Evolutionary conservation across 306 rosid genomes (phyloP), one percentile per base, ranked within the genome.

Genomic region (Rubus idaeus): DNA sequence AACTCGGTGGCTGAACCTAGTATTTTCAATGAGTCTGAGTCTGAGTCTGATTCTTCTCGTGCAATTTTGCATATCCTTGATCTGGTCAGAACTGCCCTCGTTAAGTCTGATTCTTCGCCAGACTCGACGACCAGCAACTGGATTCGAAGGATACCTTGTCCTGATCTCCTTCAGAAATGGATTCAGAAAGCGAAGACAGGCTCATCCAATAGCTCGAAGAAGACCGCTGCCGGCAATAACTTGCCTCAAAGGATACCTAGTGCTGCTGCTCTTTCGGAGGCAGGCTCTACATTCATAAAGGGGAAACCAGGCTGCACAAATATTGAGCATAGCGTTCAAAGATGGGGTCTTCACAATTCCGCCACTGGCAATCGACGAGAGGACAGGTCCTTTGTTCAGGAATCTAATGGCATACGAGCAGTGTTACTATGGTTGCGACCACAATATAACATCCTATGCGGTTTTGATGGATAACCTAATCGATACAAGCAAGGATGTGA

Each of bases 391-490:
- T 0, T 8, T 45, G 3, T 55, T 79, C 5, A 6, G 69, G 1
- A 42, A 42, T 8, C 46, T 42, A 8, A 42, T 42, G 5, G 46
- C 46, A 4, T 42, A 42, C 46, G 67, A 79, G 76, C 78, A 73
- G 51, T 66, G 78, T 30, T 18, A 49, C 35, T 79, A 44, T 3
- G 10, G 53, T 10, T 61, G 39, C 12, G 39, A 21, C 2, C 12
- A 11, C 2, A 63, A 18, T 5, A 49, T 78, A 53, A 78, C 82
- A 40, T 78, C 77, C 12, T 78, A 78, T 2, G 73, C 68, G 10
- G 4, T 78, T 3, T 55, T 78, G 13, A 8, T 71, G 17, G 82
- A 78, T 44, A 71, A 71, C 26, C 73, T 71, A 16, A 71, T 78
- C 21, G 39, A 71, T 55, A n/a, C 37, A 0, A 20, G 13, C 8